A percentile compares a stretch with the other conserved stretches of the same genome.
These are phyloP conservation scores for Neurospora sp. DNA, from an alignment of 495 filamentous ascomycete genomes.

Conservation along the genomic window DNA sequence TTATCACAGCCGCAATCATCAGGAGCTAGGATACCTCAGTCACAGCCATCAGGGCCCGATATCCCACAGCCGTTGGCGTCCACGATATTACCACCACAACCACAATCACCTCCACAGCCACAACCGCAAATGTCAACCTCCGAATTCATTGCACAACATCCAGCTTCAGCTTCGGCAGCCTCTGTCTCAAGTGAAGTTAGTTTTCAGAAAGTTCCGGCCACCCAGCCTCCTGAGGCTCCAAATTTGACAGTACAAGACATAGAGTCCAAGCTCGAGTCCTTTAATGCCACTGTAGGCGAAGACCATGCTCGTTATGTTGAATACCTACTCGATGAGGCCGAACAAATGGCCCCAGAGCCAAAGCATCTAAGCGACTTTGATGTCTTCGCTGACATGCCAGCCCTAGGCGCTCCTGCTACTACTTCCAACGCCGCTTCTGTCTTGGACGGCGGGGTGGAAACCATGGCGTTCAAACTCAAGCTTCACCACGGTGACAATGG, in stretches of 20 bases:
- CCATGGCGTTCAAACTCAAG: constrained; percentile 32
- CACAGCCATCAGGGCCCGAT: not conserved
- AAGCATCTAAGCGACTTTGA: constrained; percentile 28
- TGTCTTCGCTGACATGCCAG: constrained; percentile 29
- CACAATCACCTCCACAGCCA: not conserved
- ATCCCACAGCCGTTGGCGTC: not conserved
- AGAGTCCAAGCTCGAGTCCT: constrained; percentile 17
- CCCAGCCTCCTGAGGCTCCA: constrained; percentile 23
- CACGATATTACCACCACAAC: not conserved
- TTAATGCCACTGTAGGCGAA: constrained; percentile 21
- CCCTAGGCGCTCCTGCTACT: not conserved
- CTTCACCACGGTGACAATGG: constrained; percentile 24
- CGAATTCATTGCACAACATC: not conserved
- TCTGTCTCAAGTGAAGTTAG: not conserved
- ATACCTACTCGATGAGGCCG: constrained; percentile 30
- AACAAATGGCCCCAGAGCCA: constrained; percentile 23
- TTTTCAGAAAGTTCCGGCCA: not conserved
- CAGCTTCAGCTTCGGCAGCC: not conserved
- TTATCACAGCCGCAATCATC: not conserved
- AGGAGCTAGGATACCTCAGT: not conserved
- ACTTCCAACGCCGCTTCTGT: constrained; percentile 7
- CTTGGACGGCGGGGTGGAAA: constrained; percentile 1
- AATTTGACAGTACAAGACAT: constrained; percentile 29
- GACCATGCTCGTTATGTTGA: constrained; percentile 29
- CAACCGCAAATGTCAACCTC: not conserved